Evolutionary conservation across 2,329 filamentous ascomycete species (phyloP), one percentile per base, ranked within the genome.

Genomic region (Knoxdaviesia proteae): DNA sequence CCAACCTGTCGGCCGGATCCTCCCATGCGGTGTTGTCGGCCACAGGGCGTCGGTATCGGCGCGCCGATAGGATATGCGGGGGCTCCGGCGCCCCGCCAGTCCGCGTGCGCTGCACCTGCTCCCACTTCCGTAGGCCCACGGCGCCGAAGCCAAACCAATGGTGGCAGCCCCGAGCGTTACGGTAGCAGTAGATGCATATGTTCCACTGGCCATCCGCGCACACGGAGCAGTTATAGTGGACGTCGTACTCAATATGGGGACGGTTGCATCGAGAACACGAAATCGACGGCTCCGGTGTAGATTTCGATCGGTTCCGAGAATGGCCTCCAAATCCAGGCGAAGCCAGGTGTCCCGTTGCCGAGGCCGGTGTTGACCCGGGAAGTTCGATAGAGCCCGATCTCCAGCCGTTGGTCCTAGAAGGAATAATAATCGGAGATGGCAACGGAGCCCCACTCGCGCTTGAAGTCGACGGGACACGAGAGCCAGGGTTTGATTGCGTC

Each of bases 101-200:
- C 2, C 20, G 20, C 5, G 58, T 58, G n/a, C 57, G 52, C 32
- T 58, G 57, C 11, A 60, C 56, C 51, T 64, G 65, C 45, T 81
- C 74, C 65, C 80, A 88, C 46, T 70, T 74, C 39, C 61, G 61
- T 61, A 74, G 72, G 0, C 84, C 84, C 5, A 71, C 69, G 50
- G 79, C 68, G 3, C 83, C 83, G 55, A 94, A 94, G 1, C 88
- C 87, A 50, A 79, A 86, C 84, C 86, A 94, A 54, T 90, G 74
- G 11, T 74, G 65, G 55, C 88, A 96, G 7, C 87, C 87, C 52
- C 72, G 72, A 6, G 79, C 78, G 8, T 63, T 56, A 32, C 84
- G 76, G 56, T 92, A 94, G 61, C 88, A 96, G 48, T 68, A 68
- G 2, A 81, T 60, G 53, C 88, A 96, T 7, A 94, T 64, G 54